A percentile compares a stretch with the other conserved stretches of the same genome.
phyloP scores from a whole-genome alignment of 768 basidiomycete genomes.

The Collybia sp. region DNA sequence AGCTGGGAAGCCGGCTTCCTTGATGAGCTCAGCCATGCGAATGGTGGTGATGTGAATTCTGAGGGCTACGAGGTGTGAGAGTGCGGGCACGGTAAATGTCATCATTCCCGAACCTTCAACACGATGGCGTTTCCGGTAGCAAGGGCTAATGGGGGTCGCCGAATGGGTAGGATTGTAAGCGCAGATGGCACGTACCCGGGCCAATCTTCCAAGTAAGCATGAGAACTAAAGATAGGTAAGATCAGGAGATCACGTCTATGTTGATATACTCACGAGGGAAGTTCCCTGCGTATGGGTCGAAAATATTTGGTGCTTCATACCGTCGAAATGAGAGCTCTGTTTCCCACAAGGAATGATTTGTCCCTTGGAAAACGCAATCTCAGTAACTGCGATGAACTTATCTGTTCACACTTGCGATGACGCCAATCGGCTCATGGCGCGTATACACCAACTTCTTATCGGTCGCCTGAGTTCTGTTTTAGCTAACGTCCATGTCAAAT shows the following conservation, averaged over 20 bases:
- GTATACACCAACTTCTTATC: constrained; percentile 24
- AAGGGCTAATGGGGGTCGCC: no score
- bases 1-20: constrained; percentile 71
- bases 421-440: constrained; percentile 53
- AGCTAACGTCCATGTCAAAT: no score
- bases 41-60: constrained; percentile 68
- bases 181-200: no score
- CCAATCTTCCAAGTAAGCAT: constrained; percentile 52
- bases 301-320: no score
- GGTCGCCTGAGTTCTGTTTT: no score
- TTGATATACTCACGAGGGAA: no score
- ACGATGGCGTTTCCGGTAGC: constrained; percentile 73
- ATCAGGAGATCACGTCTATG: no score
- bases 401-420: constrained; percentile 31
- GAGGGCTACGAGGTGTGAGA: constrained; percentile 51
- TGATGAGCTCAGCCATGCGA: constrained; percentile 41
- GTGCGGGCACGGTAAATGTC: not conserved
- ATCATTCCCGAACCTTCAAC: constrained; percentile 39
- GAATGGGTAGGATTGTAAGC: no score
- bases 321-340: no score
- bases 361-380: constrained; percentile 14
- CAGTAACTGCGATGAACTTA: no score
- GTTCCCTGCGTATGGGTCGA: no score
- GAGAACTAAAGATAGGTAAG: not conserved
- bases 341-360: constrained; percentile 60